Evolutionary conservation across 768 basidiomycete species (phyloP), one percentile per base, ranked within the genome.

Genomic region (Daedaleopsis sinensis): DNA sequence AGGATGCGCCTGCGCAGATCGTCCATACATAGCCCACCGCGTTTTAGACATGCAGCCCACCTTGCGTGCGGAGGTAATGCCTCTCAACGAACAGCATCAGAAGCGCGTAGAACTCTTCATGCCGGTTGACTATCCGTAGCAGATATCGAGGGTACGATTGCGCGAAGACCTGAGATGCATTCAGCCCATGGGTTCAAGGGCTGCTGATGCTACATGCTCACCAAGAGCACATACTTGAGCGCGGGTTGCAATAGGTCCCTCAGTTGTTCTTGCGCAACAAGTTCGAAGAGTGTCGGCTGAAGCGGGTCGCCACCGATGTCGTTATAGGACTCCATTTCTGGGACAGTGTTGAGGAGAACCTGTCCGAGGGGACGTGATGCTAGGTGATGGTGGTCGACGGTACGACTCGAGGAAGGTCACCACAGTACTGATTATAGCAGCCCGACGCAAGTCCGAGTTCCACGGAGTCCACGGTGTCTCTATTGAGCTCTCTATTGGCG

Each of bases 81-180:
- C 88, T 80, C 77, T 99, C 97, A 18, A 98, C 89, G 58, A 94
- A 81, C 56, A 96, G 77, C 89, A 98, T 93, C 63, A 96, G 80
- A 15, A 83, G 65, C 1, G 95, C 92, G 68, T 97, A 98, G 74
- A 97, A 93, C 73, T 98, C 96, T 73, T 99, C 97, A 79, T 99
- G 97, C 36, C 87, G 80, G 73, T 98, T 98, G 16, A 97, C 93
- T 55, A 98, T 80, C 18, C 89, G 87, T 46, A 99, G 76, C 35
- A 98, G 83, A 74, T 98, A 96, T 57, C 97, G 85, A 7, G 97
- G 97, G 72, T 98, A 91, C 58, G 89, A 82, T 79, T 98, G 95
- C 3, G 97, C 94, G 68, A 98, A 93, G 59, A 96, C 91, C 96
- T 97, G 61, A 1, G 58, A 55, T 49, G 24, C 49, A 48, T 19